Percentiles rank a stretch among this genome's conserved stretches.
These are phyloP conservation scores for Hyphodiscus sp. DNA, from an alignment of 2,329 filamentous ascomycete genomes.

Conservation along the genomic window DNA sequence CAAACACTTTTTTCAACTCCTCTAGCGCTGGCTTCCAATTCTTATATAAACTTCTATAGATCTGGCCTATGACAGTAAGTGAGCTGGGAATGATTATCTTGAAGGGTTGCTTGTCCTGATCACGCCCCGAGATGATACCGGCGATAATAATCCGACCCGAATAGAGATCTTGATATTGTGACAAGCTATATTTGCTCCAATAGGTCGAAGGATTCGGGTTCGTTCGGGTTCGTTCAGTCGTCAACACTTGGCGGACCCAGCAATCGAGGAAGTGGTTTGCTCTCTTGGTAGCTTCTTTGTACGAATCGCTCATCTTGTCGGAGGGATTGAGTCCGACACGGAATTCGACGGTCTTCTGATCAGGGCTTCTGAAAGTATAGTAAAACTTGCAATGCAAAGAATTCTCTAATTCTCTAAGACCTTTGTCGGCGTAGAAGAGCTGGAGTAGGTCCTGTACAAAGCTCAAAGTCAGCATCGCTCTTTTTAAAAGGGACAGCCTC, in stretches of 20 bases:
- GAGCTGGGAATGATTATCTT: not conserved
- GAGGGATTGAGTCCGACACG: not conserved
- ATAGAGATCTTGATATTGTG: not conserved
- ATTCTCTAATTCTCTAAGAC: not conserved
- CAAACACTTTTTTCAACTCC: too few relatives aligned
- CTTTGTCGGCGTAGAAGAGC: not conserved
- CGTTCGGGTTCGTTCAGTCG: not conserved
- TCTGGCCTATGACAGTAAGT: not conserved
- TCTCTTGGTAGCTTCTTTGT: not conserved
- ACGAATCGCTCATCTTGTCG: not conserved
- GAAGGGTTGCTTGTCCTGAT: too few relatives aligned
- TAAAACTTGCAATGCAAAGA: not conserved
- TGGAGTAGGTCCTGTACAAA: not conserved
- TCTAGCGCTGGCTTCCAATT: too few relatives aligned
- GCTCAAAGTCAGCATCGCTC: too few relatives aligned
- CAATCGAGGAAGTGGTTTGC: not conserved
- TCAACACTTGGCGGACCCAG: not conserved
- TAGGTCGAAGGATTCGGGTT: not conserved
- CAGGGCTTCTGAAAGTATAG: not conserved
- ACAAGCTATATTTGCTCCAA: not conserved
- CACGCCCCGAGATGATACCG: too few relatives aligned
- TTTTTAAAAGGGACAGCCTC: too few relatives aligned
- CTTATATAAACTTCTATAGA: not conserved
- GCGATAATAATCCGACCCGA: not conserved
- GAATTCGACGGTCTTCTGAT: not conserved